Evolutionary conservation across 345 rosid species (phyloP).

Genomic region (Boechera divaricarpa): DNA sequence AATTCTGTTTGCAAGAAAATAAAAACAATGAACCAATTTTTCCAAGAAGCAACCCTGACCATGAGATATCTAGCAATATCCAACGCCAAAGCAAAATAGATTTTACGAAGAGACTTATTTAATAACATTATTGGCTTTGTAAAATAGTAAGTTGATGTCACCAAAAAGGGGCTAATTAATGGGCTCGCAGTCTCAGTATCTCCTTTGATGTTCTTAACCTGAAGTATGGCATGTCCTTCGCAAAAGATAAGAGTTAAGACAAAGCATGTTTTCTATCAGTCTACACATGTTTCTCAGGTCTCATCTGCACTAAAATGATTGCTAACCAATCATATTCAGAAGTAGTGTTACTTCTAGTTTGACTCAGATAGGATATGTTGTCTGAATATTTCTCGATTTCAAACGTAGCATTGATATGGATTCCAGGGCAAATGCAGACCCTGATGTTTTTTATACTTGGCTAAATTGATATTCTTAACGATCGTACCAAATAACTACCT

Average conservation of each 20-base stretch:
- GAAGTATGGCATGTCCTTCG: conserved; percentile 87
- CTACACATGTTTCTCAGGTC: conserved; percentile 10
- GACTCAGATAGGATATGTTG: neutral
- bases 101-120: neutral
- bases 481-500: no score
- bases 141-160: conserved; percentile 4
- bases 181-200: conserved; percentile 77
- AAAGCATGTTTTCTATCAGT: neutral
- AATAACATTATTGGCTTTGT: neutral
- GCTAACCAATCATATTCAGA: neutral
- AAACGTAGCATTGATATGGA: neutral
- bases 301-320: neutral
- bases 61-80: conserved; percentile 2
- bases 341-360: neutral
- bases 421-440: neutral
- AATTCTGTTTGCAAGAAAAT: neutral
- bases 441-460: conserved; percentile 57
- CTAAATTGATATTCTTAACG: conserved; percentile 48
- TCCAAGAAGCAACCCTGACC: neutral
- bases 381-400: neutral
- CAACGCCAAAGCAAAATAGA: neutral
- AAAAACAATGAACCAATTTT: neutral
- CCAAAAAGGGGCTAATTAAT: conserved; percentile 34
- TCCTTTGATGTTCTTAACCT: conserved; percentile 90
- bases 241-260: conserved; percentile 1